Evolutionary conservation across 805 yeast genomes (phyloP).

Genomic region (Lipomyces oligophaga): DNA sequence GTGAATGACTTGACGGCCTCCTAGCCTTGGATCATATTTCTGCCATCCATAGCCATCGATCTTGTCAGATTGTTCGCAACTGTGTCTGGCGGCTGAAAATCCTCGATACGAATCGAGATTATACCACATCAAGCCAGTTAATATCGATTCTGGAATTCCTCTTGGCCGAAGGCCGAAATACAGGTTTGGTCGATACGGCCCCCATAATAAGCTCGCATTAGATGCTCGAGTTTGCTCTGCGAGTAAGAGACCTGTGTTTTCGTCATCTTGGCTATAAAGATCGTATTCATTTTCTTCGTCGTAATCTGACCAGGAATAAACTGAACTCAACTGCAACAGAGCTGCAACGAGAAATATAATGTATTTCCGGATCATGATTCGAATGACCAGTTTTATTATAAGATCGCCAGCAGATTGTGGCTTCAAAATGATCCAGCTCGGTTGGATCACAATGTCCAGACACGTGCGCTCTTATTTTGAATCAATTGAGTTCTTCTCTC

Average conservation of each 20-base stretch:
- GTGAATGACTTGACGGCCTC: conserved; percentile 73
- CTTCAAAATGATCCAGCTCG: too few relatives aligned
- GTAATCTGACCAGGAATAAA: neutral
- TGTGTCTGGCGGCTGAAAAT: conserved; percentile 55
- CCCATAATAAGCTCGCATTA: conserved; percentile 70
- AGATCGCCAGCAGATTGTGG: too few relatives aligned
- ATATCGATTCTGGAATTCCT: conserved; percentile 60
- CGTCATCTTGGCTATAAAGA: too few relatives aligned
- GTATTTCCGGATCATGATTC: too few relatives aligned
- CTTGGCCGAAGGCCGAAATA: conserved; percentile 85
- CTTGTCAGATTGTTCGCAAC: conserved; percentile 68
- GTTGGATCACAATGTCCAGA: too few relatives aligned
- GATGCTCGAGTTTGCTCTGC: conserved; percentile 40
- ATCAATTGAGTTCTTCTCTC: too few relatives aligned
- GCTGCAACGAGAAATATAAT: too few relatives aligned
- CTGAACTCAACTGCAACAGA: too few relatives aligned
- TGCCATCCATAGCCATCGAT: conserved; percentile 79
- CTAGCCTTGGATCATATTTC: conserved; percentile 79
- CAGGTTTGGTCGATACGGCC: conserved; percentile 83
- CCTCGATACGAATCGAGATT: conserved; percentile 57
- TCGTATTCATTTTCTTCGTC: conserved; percentile 9
- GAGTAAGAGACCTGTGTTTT: conserved; percentile 1
- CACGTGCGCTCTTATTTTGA: too few relatives aligned
- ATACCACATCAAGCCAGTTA: conserved; percentile 87
- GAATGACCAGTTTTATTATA: too few relatives aligned